Base-by-base conservation (phyloP, 2,329 filamentous ascomycete genomes). In the Fusarium napiforme region DNA sequence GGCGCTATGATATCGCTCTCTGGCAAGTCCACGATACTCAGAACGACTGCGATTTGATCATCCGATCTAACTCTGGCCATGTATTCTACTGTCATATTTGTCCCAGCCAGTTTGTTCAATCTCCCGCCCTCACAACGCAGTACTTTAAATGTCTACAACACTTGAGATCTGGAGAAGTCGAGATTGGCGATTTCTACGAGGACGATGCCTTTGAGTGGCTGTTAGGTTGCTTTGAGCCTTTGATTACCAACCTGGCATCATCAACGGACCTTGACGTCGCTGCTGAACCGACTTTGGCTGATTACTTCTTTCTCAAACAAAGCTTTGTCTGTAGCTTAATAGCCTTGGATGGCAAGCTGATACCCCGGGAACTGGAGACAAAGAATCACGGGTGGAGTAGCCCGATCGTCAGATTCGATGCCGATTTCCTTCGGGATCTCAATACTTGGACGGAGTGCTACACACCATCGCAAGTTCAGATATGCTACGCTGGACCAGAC, bases 291-390 rank as follows among this genome's bases (percentile, higher is more conserved):
- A 63, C 60, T 0, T 19, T 63, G 2, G 52, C 52, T 3, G 7
- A 59, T 11, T 63, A 63, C 23, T 34, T 49, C 9, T 42, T 63
- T 7, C 52, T 43, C 6, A 8, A 21, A 5, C 5, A 26, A 21
- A 5, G 5, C 1, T 47, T 42, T 5, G 14, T 26, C 15, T 40
- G 21, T 23, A 5, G 1, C 1, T 21, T 63, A 0, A 2, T 2
- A 9, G 60, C 53, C 0, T 3, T 30, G 2, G 36, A 63, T 28
- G 43, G 50, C 3, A 5, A 8, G 10, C 2, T 49, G 4, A 0
- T 14, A 2, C 52, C 43, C 18, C 11, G 12, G 16, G 1, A 34
- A 0, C 12, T 30, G 7, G n/a, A 9, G 0, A 42, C n/a, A 3
- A 32, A 28, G 9, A 10, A 36, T 4, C n/a, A 36, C 7, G 43